Evolutionary conservation across 352 stramenopile species (phyloP), one percentile per base, ranked within the genome.

Genomic region (Pythium sp.): DNA sequence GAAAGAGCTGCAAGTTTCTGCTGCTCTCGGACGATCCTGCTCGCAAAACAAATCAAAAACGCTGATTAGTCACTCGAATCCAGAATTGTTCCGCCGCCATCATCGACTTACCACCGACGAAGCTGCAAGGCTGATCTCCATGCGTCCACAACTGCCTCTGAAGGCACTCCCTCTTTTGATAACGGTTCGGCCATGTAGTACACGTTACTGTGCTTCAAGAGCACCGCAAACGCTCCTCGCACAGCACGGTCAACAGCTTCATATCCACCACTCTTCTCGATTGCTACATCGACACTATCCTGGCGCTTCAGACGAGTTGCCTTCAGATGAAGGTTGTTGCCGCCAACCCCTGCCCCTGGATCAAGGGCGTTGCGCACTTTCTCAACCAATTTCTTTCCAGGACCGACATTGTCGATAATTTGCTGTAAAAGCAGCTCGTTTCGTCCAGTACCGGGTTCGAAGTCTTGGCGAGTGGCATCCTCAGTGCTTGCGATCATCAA

Each of bases 1-100:
- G 75, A 77, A 28, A 72, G 66, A 65, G 81, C 83, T 51, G 89
- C 89, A 22, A 93, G 64, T 53, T 95, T 96, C 60, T 96, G 89
- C 53, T 96, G 89, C 62, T 96, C 89, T 62, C 87, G 75, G 24
- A 96, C 89, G 70, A 96, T 95, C 88, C 87, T 94, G 47, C 20
- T 22, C 5, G 7, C 32, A 60, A 26, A 2, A 68, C 18, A 46
- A 2, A 30, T 32, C 30, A 32, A 32, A 28, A 5, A 24, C 11
- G 15, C 8, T 9, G 55, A 3, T 60, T 9, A 60, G 55, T 18
- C 20, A 47, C 30, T 28, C 26, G 22, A 24, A 64, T 43, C 26
- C 2, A 5, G 9, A 30, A 58, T 49, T 49, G 41, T n/a, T 49
- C 41, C 41, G 7, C 41, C 3, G 36, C 8, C 18, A 26, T 3